Evolutionary conservation across 306 rosid genomes (phyloP).

Genomic region (Castanopsis chinensis): DNA sequence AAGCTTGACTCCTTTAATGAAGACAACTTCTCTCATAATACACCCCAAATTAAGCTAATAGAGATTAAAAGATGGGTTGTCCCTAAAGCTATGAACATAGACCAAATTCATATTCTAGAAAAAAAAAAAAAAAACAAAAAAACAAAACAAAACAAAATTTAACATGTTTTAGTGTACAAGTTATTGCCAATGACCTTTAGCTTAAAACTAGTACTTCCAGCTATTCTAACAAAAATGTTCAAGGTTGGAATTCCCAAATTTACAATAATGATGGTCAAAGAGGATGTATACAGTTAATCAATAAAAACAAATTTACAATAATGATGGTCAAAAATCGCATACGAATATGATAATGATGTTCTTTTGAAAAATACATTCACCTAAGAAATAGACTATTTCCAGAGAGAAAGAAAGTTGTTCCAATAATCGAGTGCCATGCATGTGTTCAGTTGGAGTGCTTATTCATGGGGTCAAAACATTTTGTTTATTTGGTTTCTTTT

Average conservation of each 20-base stretch:
- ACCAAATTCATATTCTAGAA: neutral
- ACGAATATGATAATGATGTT: slow-evolving; percentile 18
- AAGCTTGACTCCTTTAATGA: too few species aligned
- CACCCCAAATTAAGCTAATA: neutral
- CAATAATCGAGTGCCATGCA: neutral
- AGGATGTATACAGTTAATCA: too few species aligned
- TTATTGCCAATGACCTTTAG: too few species aligned
- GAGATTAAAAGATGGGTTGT: neutral
- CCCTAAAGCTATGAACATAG: neutral
- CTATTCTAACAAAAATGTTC: too few species aligned
- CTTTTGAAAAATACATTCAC: neutral
- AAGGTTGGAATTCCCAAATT: too few species aligned
- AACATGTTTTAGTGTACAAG: neutral
- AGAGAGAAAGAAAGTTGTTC: neutral
- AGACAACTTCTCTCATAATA: neutral
- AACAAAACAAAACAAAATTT: neutral
- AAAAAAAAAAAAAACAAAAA: too few species aligned
- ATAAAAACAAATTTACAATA: neutral
- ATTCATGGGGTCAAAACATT: slow-evolving; percentile 1
- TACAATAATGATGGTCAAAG: too few species aligned
- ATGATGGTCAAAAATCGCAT: neutral
- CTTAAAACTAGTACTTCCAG: too few species aligned
- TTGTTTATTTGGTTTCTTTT: neutral
- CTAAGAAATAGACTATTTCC: neutral
- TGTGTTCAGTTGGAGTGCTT: slow-evolving; percentile 1